Evolutionary conservation across 2,329 filamentous ascomycete genomes (phyloP), one percentile per base, ranked within the genome.

Genomic region (Plectosphaerella cucumerina): DNA sequence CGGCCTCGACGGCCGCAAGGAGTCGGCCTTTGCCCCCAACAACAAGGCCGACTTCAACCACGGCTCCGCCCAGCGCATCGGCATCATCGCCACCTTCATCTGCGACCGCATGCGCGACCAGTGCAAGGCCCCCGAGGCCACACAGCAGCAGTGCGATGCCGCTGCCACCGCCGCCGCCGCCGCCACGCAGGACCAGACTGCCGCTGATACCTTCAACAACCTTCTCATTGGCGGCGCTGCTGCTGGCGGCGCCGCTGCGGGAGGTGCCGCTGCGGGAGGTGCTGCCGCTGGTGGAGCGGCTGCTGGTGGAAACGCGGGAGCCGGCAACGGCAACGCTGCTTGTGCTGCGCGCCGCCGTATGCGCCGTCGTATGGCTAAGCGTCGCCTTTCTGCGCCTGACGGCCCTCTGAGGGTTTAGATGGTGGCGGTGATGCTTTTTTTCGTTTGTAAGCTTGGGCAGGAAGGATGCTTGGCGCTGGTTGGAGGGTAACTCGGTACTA

Each of bases 41-140:
- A 65, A 72, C 59, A 50, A 56, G 33, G 63, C 60, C 47, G 68
- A 73, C 60, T 82, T 81, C 67, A 70, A 68, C 62, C 79, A 81
- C 64, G 77, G 77, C 49, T 78, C 75, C 4, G 77, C 77, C 18
- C 58, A 60, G 45, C 61, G 59, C 47, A 60, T 64, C 53, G 59
- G 58, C 31, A 52, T 78, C 58, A 73, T 79, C 56, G 66, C 75
- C 14, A 56, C 65, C 44, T 79, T 79, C 58, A 75, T 76, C 61
- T 77, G 73, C 62, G 60, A 66, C 39, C 72, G 73, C 50, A 61
- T 76, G 18, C 51, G 59, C 31, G 67, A 61, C 44, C 52, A 51
- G 21, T 63, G 61, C 58, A 59, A 60, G 54, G 55, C 55, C 1
- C 47, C 55, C 14, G 17, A 31, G 18, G 53, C 49, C 11, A 48